A percentile compares a stretch with the other conserved stretches of the same genome.
These are phyloP conservation scores for Pseudoperonospora humuli DNA, from an alignment of 352 stramenopile species.

Conservation along the genomic window DNA sequence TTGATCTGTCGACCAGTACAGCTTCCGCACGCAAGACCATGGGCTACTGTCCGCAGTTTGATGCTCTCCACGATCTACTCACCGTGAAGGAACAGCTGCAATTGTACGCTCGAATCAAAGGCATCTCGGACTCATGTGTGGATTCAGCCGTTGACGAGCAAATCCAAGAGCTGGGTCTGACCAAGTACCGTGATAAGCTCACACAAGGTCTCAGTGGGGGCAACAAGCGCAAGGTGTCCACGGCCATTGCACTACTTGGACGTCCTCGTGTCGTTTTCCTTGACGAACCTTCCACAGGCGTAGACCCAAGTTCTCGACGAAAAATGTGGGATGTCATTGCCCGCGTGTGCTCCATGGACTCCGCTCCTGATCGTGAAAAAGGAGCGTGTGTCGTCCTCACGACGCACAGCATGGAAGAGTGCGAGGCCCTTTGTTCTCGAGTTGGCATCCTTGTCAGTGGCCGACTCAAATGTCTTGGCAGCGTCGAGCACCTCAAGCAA, in stretches of 20 bases:
- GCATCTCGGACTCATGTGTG: constrained; percentile 33
- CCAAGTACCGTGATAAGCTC: constrained; percentile 54
- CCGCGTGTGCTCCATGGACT: constrained; percentile 45
- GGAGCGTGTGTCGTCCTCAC: constrained; percentile 58
- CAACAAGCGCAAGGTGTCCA: constrained; percentile 90
- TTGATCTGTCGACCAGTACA: constrained; percentile 32
- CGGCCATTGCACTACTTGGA: constrained; percentile 90
- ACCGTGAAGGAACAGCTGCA: constrained; percentile 88
- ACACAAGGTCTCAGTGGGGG: constrained; percentile 25
- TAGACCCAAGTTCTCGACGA: constrained; percentile 89
- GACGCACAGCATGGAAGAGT: constrained; percentile 81
- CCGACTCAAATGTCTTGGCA: constrained; percentile 71
- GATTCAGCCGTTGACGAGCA: constrained; percentile 41
- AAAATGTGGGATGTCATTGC: constrained; percentile 93
- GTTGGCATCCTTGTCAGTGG: constrained; percentile 66
- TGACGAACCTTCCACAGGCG: constrained; percentile 92
- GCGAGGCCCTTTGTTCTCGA: constrained; percentile 58
- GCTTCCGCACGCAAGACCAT: constrained; percentile 42
- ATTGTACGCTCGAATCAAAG: constrained; percentile 87
- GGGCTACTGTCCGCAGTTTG: constrained; percentile 91
- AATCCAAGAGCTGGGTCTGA: constrained; percentile 47
- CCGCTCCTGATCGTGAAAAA: too few relatives aligned
- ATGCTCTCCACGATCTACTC: constrained; percentile 90
- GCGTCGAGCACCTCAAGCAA: constrained; percentile 90
- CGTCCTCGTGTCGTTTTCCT: constrained; percentile 88